Conservation (phyloP, 768 basidiomycete species). For the Amanita inopinata region DNA sequence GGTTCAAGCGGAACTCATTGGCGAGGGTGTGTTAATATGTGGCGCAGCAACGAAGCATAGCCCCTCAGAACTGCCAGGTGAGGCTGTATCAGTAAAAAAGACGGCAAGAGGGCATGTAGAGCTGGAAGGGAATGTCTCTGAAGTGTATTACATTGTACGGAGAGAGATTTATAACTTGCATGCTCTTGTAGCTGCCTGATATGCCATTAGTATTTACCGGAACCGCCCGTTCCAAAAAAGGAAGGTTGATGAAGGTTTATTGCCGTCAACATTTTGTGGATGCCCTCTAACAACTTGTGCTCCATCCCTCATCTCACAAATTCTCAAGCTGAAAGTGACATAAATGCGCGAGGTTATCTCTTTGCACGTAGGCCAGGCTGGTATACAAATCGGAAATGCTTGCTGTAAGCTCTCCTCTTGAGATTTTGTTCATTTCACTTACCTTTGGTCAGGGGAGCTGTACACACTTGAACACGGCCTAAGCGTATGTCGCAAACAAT, state of each 20-base stretch:
- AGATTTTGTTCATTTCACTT: conserved; percentile 14
- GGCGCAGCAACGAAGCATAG: conserved; percentile 43
- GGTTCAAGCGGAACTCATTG: conserved; percentile 90
- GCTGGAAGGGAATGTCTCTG: conserved; percentile 81
- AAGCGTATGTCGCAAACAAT: conserved; percentile 48
- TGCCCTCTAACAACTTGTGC: conserved; percentile 24
- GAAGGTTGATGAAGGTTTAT: conserved; percentile 10
- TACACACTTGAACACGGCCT: conserved; percentile 98
- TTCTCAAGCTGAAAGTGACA: no score
- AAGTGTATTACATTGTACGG: conserved; percentile 83
- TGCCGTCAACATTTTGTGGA: conserved; percentile 19
- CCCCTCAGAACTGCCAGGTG: conserved; percentile 37
- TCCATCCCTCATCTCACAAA: conserved; percentile 13
- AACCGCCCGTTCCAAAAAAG: conserved; percentile 19
- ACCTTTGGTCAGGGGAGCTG: conserved; percentile 67
- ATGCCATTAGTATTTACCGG: conserved; percentile 10
- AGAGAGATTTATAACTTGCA: conserved; percentile 86
- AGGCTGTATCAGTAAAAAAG: conserved; percentile 85
- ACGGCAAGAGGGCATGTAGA: conserved; percentile 77
- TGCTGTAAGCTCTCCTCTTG: conserved; percentile 59
- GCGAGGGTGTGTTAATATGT: conserved; percentile 93
- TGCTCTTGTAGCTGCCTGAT: conserved; percentile 70
- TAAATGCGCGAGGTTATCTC: conserved; percentile 93
- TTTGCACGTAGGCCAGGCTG: conserved; percentile 97
- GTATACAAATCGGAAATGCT: conserved; percentile 96